Conservation (phyloP, 2,329 filamentous ascomycete genomes). For the Talaromyces sp. region DNA sequence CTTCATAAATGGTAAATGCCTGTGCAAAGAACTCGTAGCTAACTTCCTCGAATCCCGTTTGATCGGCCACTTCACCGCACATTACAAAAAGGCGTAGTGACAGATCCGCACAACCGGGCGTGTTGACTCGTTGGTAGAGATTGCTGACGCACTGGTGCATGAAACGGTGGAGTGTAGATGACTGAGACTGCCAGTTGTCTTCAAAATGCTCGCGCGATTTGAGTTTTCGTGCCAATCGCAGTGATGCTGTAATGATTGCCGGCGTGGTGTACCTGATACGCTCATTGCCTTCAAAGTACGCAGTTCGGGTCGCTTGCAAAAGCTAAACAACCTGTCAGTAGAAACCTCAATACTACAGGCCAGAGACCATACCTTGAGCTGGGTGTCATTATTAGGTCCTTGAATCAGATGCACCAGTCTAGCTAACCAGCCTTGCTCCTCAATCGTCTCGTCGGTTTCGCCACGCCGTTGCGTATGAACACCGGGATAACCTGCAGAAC, state of each 20-base stretch:
- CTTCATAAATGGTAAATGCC: slow-evolving; percentile 96
- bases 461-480: slow-evolving; percentile 66
- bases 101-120: slow-evolving; percentile 75
- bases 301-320: slow-evolving; percentile 78
- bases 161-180: slow-evolving; percentile 87
- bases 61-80: slow-evolving; percentile 87
- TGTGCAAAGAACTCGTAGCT: slow-evolving; percentile 98
- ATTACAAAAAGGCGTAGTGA: slow-evolving; percentile 83
- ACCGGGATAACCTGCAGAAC: slow-evolving; percentile 76
- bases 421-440: slow-evolving; percentile 96
- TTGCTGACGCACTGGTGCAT: slow-evolving; percentile 83
- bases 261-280: slow-evolving; percentile 94
- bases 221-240: slow-evolving; percentile 82
- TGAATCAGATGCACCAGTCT: slow-evolving; percentile 84
- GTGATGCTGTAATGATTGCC: slow-evolving; percentile 78
- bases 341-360: neutral
- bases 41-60: slow-evolving; percentile 88
- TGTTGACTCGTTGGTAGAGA: slow-evolving; percentile 80
- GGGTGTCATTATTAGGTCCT: slow-evolving; percentile 80
- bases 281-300: slow-evolving; percentile 87
- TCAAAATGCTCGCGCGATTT: slow-evolving; percentile 86
- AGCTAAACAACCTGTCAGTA: slow-evolving; percentile 45
- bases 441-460: slow-evolving; percentile 95
- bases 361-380: slow-evolving; percentile 60
- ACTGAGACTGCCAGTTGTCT: slow-evolving; percentile 66